Evolutionary conservation across 768 basidiomycete species (phyloP), one percentile per base, ranked within the genome.

Genomic region (Rhodotorula kratochvilovae): DNA sequence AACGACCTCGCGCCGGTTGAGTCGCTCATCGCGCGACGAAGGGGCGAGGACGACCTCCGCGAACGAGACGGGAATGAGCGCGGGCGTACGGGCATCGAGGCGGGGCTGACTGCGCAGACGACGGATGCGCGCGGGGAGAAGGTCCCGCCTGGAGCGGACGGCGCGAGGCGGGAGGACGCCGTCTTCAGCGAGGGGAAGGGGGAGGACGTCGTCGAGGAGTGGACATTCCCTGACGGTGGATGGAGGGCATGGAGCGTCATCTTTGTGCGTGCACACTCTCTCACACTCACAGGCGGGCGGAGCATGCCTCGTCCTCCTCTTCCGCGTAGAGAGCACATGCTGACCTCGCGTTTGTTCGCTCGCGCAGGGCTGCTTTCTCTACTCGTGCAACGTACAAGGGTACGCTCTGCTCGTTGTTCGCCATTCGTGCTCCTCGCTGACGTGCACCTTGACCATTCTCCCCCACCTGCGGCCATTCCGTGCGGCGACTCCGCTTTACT

Each of bases 191-290:
- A 66, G 31, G 64, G 61, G 3, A 46, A 33, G 45, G 63, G 63
- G 0, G 65, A 50, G 12, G 70, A 29, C 1, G 8, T 31, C 13
- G 65, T 61, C 5, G 61, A 62, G 27, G 70, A 71, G 27, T 71
- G 70, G 70, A 71, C 66, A 3, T 71, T 71, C 35, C 72, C 72
- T 1, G 72, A 73, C 48, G 72, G 72, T 5, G 67, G 72, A 0
- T 48, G n/a, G 42, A 68, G 33, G 51, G 72, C 72, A 15, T 73
- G 72, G 72, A 50, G 39, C 11, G 72, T 73, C 21, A 56, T 73
- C 27, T 48, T 73, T 29, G 72, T 73, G 60, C 61, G 72, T 69
- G 27, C 25, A 50, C 23, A 11, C 8, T 23, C 25, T 6, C 15
- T 8, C 21, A 35, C 42, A 1, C 39, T 46, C 17, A 4, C 17